Evolutionary conservation across 2,329 filamentous ascomycete genomes (phyloP).

Genomic region (Xylaria polymorpha): DNA sequence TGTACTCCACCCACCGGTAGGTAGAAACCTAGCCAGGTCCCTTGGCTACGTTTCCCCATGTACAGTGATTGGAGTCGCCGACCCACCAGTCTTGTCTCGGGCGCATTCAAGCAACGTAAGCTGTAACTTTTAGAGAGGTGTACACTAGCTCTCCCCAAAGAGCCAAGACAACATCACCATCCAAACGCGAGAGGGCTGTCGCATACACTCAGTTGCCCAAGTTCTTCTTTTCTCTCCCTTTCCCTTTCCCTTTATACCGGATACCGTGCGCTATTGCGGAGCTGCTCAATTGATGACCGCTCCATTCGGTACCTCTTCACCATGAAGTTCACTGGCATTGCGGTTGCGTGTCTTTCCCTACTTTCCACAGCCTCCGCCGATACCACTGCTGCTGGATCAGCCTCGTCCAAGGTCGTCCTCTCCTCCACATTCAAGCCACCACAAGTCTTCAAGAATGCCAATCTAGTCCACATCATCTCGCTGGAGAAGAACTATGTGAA

Average conservation of each 20-base stretch:
- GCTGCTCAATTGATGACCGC: slow-evolving; percentile 50
- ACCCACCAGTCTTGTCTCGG: slow-evolving; percentile 5
- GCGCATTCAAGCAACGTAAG: slow-evolving; percentile 49
- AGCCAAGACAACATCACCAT: slow-evolving; percentile 35
- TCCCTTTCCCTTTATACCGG: slow-evolving; percentile 14
- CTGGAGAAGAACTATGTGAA: slow-evolving; percentile 92
- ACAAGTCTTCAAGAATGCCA: slow-evolving; percentile 92
- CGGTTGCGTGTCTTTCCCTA: slow-evolving; percentile 69
- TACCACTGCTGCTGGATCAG: slow-evolving; percentile 48
- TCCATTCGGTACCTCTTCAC: slow-evolving; percentile 47
- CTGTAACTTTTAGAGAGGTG: slow-evolving; percentile 46
- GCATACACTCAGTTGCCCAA: slow-evolving; percentile 35
- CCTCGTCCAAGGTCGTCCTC: slow-evolving; percentile 68
- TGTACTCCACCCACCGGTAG: background rate
- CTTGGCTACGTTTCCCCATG: background rate
- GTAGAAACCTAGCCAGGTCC: slow-evolving; percentile 2
- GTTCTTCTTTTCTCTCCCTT: slow-evolving; percentile 31
- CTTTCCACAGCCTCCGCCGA: slow-evolving; percentile 60
- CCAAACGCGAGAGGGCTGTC: slow-evolving; percentile 35
- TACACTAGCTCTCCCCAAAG: slow-evolving; percentile 40
- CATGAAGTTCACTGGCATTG: slow-evolving; percentile 63
- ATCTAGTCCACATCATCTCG: slow-evolving; percentile 89
- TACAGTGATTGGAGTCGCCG: background rate
- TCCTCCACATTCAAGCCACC: slow-evolving; percentile 82
- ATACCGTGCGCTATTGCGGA: slow-evolving; percentile 35